Evolutionary conservation across 257 asterid genomes (phyloP), one percentile per base, ranked within the genome.

Genomic region (Lithospermum erythrorhizon): DNA sequence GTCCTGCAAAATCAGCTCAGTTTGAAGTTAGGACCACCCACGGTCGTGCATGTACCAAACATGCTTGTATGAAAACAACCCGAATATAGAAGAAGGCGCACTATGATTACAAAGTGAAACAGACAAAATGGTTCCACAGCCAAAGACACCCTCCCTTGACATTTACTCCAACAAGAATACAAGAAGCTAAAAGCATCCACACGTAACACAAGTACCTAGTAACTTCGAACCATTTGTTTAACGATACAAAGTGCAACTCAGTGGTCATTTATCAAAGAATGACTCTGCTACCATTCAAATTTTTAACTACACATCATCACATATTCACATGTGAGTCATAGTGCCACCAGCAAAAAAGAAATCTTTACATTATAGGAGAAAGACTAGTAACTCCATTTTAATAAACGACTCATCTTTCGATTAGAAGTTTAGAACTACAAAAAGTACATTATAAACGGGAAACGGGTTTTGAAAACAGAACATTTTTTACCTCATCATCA

Each of bases 401-500:
- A 53, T 9, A 19, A 19, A 9, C 20, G 20, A 8, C 23, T 22
- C 20, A 27, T 37, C 51, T 30, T 9, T 21, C 7, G 32, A 27
- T 27, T 27, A 27, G 6, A 27, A 27, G 30, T 8, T 30, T 14
- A 18, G 21, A 45, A 10, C 65, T 24, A 30, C 3, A 21, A 23
- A 45, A 35, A 6, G 52, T 24, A 21, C 6, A 2, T n/a, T n/a
- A 20, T 27, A 27, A 48, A 49, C 20, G 8, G 16, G 53, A 29
- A 19, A 53, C 11, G 24, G 37, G 37, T 21, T 10, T 18, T 7
- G 48, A 53, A 51, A 32, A 22, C 27, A 23, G 49, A n/a, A 2
- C 41, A 53, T 53, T 29, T 17, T 58, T 57, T 67, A 73, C 82
- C 75, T 78, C 87, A 35, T 69, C 82, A 59, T 67, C 71, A 5